Evolutionary conservation across 2,329 filamentous ascomycete species (phyloP).

Genomic region (Trichophyton simii): DNA sequence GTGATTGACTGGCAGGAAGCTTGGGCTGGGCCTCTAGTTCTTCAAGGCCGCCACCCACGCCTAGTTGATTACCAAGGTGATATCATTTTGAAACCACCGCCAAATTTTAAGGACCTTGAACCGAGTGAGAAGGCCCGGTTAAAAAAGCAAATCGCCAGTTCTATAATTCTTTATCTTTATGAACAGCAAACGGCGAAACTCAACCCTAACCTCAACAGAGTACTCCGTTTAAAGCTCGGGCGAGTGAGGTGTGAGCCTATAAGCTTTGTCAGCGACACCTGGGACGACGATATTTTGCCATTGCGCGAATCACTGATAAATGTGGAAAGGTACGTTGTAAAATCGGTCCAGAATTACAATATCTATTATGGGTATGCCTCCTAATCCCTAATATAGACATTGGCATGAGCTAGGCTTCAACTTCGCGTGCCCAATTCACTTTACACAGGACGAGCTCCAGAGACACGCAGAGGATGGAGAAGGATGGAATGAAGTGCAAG

Average conservation of each 20-base stretch:
- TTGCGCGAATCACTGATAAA: slow-evolving; percentile 3
- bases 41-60: slow-evolving; percentile 8
- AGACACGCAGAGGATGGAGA: slow-evolving; percentile 9
- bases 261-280: slow-evolving; percentile 18
- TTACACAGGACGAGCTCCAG: slow-evolving; percentile 8
- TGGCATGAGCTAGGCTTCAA: neutral
- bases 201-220: slow-evolving; percentile 13
- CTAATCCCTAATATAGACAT: neutral
- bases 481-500: slow-evolving; percentile 10
- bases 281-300: slow-evolving; percentile 19
- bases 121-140: slow-evolving; percentile 1
- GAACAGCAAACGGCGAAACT: slow-evolving; percentile 17
- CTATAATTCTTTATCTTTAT: slow-evolving; percentile 14
- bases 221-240: slow-evolving; percentile 2
- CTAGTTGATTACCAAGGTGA: slow-evolving; percentile 10
- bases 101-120: slow-evolving; percentile 6
- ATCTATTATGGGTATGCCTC: neutral
- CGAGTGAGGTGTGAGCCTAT: slow-evolving; percentile 16
- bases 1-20: slow-evolving; percentile 13
- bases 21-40: slow-evolving; percentile 7
- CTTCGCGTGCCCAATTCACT: slow-evolving; percentile 8
- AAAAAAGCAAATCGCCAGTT: slow-evolving; percentile 8
- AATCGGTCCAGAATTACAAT: neutral
- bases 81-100: slow-evolving; percentile 4
- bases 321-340: neutral